Evolutionary conservation across 768 basidiomycete genomes (phyloP).

Genomic region (Podaxis sp.): DNA sequence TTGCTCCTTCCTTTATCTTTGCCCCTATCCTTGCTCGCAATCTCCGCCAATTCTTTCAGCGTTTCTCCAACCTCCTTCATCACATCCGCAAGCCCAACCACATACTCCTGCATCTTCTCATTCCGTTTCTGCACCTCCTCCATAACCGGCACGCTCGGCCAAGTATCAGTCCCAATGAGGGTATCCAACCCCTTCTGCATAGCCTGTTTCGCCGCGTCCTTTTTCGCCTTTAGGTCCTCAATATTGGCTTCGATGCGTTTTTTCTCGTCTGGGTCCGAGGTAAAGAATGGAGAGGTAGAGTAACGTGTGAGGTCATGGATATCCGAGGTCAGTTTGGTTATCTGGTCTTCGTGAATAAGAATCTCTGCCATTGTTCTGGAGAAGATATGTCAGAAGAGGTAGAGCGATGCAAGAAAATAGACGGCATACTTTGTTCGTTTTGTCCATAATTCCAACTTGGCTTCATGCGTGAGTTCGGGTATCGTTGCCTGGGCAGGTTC

Average conservation of each 20-base stretch:
- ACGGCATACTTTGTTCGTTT: conserved; percentile 20
- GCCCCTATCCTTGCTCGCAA: conserved; percentile 6
- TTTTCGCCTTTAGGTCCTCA: not conserved
- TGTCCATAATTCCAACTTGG: conserved; percentile 20
- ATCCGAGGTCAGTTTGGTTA: not conserved
- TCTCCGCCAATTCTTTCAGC: conserved; percentile 13
- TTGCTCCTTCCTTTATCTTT: conserved; percentile 8
- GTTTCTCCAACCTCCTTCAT: conserved; percentile 17
- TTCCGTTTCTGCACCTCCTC: conserved; percentile 19
- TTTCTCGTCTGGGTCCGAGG: conserved; percentile 1
- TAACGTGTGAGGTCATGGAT: conserved; percentile 11
- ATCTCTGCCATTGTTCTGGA: conserved; percentile 8
- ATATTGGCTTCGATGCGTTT: conserved; percentile 6
- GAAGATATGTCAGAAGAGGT: not conserved
- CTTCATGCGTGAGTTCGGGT: conserved; percentile 10
- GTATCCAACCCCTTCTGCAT: not conserved
- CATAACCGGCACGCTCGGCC: conserved; percentile 8
- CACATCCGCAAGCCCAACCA: conserved; percentile 15
- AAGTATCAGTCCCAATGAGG: conserved; percentile 13
- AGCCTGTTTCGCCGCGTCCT: not conserved
- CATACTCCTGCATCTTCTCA: conserved; percentile 12
- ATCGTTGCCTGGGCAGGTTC: not conserved
- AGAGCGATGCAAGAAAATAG: not conserved
- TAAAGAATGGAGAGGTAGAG: not conserved
- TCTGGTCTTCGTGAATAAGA: conserved; percentile 3